Base-by-base conservation (phyloP, 2,329 filamentous ascomycete genomes). In the Fusarium sublunatum region DNA sequence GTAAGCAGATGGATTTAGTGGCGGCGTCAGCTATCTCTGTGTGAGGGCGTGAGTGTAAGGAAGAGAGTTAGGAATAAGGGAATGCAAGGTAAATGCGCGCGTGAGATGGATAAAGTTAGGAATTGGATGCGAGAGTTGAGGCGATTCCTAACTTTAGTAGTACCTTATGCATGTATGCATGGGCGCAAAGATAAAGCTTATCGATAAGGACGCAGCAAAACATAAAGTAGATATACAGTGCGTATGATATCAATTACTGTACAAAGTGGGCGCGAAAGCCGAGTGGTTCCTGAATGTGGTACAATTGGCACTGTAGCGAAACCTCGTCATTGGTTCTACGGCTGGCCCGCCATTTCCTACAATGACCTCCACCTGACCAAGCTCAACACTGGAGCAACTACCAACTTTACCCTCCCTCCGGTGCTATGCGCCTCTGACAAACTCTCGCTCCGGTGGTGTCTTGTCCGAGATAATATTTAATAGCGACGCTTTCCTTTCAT, bases 341-440 rank as follows among this genome's bases (percentile, higher is more conserved):
- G 34, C 42, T 53, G 35, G 41, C 60, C 68, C 52, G 49, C 60
- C 60, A 63, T 51, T 70, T 68, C 64, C 60, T 54, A 19, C 19
- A 58, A 61, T 54, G 49, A 52, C 60, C 69, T 69, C 67, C 65
- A 25, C 67, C 65, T 55, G 46, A 68, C 56, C 63, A 66, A 66
- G 63, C 63, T 65, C 64, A 67, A 19, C 19, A 19, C 19, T 19
- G 19, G 19, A 19, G 53, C 60, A 70, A 65, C 58, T 44, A 47
- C 41, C 51, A 60, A 62, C 52, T 62, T 44, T 48, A 59, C 48
- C 62, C 51, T 64, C 52, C 56, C 50, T 41, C 53, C 51, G 54
- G 58, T 71, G 69, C 64, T 51, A 68, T 70, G 69, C 68, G 57
- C 67, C 58, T 48, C 11, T 69, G 39, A 50, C 59, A 47, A 62